Conservation (phyloP, 2,329 filamentous ascomycete species). For the Septoria petroselini region DNA sequence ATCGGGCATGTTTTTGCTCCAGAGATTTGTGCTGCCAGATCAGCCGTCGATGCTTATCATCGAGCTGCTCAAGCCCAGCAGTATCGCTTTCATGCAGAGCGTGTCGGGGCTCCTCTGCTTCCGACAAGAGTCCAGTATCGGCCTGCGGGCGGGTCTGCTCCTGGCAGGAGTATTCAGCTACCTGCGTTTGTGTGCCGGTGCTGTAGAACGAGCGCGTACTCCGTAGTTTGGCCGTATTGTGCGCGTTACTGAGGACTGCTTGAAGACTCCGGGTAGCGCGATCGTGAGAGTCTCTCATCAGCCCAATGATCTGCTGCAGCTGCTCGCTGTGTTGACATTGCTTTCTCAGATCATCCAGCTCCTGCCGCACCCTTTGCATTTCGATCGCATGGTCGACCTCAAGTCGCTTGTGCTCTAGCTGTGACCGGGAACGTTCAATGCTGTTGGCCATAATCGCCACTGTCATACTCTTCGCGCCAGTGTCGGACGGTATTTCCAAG, state of each 20-base stretch:
- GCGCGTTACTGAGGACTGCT: background rate
- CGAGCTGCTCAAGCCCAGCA: background rate
- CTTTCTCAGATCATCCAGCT: background rate
- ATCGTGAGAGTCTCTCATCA: background rate
- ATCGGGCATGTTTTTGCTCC: background rate
- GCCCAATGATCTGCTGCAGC: background rate
- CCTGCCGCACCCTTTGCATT: background rate
- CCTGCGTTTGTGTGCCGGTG: background rate
- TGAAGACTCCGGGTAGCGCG: background rate
- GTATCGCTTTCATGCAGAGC: background rate
- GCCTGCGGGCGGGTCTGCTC: no score
- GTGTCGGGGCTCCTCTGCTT: background rate
- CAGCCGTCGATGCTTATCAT: background rate
- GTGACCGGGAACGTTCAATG: background rate
- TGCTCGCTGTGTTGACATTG: background rate
- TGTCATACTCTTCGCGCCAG: background rate
- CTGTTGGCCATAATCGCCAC: no score
- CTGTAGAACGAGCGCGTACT: background rate
- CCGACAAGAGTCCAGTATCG: background rate
- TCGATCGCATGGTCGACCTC: background rate
- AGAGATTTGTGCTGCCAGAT: background rate
- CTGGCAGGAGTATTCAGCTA: no score
- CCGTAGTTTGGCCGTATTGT: background rate
- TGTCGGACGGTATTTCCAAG: background rate
- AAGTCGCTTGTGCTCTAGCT: background rate